Percentiles rank a stretch among this genome's conserved stretches.
Evolutionary conservation across 371 early-diverging fungal species (phyloP).

Genomic region (Mucor plumbeus): DNA sequence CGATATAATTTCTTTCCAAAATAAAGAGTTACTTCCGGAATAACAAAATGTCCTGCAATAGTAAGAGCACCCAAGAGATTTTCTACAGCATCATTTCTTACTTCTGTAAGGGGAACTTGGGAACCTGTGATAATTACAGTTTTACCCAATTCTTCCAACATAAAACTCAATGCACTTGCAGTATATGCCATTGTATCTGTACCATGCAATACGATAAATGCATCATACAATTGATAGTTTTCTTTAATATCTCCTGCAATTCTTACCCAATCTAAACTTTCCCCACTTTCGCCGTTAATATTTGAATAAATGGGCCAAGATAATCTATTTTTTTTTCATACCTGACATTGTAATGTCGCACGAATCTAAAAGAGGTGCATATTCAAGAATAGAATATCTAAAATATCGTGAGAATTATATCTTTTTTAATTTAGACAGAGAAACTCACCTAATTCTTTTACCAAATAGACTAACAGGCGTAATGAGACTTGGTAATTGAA

Average conservation of each 20-base stretch:
- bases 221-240: conserved; percentile 91
- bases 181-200: conserved; percentile 97
- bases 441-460: conserved; percentile 79
- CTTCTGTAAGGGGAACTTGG: conserved; percentile 94
- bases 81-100: conserved; percentile 96
- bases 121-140: conserved; percentile 98
- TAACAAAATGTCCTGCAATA: conserved; percentile 95
- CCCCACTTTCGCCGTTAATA: neutral
- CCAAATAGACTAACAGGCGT: conserved; percentile 92
- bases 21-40: conserved; percentile 95
- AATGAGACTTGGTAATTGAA: conserved; percentile 75
- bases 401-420: conserved; percentile 14
- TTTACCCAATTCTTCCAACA: conserved; percentile 95
- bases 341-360: conserved; percentile 92
- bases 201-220: conserved; percentile 93
- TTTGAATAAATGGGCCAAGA: neutral
- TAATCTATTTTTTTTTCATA: conserved; percentile 28
- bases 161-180: conserved; percentile 92
- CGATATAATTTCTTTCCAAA: conserved; percentile 93
- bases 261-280: conserved; percentile 85
- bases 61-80: conserved; percentile 92
- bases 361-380: conserved; percentile 92
- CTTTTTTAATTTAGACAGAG: neutral
- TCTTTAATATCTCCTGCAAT: conserved; percentile 95
- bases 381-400: conserved; percentile 90